Evolutionary conservation across 768 basidiomycete species (phyloP).

Genomic region (Hemileccinum rubropunctum): DNA sequence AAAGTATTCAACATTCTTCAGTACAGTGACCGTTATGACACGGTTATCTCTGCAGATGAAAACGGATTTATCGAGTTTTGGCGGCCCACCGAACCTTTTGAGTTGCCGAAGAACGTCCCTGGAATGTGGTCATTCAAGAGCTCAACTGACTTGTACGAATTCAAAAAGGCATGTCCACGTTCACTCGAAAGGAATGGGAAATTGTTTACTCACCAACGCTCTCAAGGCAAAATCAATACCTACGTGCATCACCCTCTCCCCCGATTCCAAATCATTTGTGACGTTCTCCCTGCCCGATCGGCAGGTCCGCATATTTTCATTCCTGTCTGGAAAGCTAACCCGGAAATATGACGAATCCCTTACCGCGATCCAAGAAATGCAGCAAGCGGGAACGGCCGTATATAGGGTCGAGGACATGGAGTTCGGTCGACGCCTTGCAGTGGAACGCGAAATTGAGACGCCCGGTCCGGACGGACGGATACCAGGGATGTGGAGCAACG

Average conservation of each 20-base stretch:
- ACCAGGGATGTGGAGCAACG: conserved; percentile 81
- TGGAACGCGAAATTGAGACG: conserved; percentile 87
- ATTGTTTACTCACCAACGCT: not conserved
- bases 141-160: conserved; percentile 92
- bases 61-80: conserved; percentile 96
- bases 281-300: conserved; percentile 94
- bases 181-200: not conserved
- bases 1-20: conserved; percentile 29
- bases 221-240: conserved; percentile 85
- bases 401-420: conserved; percentile 98
- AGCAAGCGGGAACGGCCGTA: conserved; percentile 93
- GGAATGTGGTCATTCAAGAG: conserved; percentile 90
- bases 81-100: conserved; percentile 88
- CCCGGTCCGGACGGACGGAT: conserved; percentile 70
- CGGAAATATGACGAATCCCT: conserved; percentile 96
- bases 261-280: conserved; percentile 84
- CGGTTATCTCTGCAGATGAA: conserved; percentile 92
- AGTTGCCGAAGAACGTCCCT: conserved; percentile 69
- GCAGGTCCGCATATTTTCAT: conserved; percentile 91
- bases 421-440: conserved; percentile 92
- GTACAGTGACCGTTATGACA: conserved; percentile 90
- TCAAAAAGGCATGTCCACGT: conserved; percentile 75
- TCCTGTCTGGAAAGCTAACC: conserved; percentile 83
- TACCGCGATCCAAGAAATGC: conserved; percentile 94
- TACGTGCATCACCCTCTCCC: conserved; percentile 89